phyloP scores from a whole-genome alignment of 306 rosid genomes.

The Castanospermum australe region DNA sequence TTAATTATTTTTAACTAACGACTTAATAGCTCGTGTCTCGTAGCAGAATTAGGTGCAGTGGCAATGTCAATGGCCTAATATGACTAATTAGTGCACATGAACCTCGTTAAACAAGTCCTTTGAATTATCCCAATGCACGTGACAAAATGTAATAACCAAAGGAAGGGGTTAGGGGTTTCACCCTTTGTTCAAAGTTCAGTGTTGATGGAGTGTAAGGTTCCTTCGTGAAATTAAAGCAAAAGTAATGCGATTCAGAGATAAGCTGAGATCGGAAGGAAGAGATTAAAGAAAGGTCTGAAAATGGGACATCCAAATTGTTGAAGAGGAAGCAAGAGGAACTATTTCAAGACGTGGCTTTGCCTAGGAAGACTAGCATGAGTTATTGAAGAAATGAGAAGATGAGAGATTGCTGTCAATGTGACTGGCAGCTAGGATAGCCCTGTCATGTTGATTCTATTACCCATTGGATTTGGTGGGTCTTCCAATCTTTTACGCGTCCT shows the following conservation, averaged over 20 bases:
- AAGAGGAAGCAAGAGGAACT: not conserved
- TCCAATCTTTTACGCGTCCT: constrained; percentile 37
- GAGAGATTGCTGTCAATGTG: constrained; percentile 38
- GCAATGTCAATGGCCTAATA: constrained; percentile 40
- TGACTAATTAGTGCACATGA: constrained; percentile 30
- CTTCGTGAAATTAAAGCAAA: constrained; percentile 42
- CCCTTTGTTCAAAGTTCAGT: not conserved
- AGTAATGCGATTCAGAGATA: constrained; percentile 21
- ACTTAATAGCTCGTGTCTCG: constrained; percentile 20
- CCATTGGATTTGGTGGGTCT: constrained; percentile 31
- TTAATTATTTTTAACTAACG: constrained; percentile 26
- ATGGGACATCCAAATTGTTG: not conserved
- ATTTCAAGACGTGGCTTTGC: not conserved
- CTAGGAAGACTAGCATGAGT: constrained; percentile 11
- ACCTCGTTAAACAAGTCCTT: constrained; percentile 29
- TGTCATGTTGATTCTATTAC: constrained; percentile 46
- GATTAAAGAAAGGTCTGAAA: not conserved
- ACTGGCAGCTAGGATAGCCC: constrained; percentile 27
- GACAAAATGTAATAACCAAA: not conserved
- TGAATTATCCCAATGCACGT: constrained; percentile 7
- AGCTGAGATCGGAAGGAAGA: not conserved
- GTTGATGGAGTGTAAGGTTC: not conserved
- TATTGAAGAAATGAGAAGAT: constrained; percentile 31
- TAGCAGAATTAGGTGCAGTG: constrained; percentile 32
- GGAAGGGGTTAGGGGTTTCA: constrained; percentile 9